phyloP scores from a whole-genome alignment of 2,329 filamentous ascomycete species.

The Cyclaneusma minus region DNA sequence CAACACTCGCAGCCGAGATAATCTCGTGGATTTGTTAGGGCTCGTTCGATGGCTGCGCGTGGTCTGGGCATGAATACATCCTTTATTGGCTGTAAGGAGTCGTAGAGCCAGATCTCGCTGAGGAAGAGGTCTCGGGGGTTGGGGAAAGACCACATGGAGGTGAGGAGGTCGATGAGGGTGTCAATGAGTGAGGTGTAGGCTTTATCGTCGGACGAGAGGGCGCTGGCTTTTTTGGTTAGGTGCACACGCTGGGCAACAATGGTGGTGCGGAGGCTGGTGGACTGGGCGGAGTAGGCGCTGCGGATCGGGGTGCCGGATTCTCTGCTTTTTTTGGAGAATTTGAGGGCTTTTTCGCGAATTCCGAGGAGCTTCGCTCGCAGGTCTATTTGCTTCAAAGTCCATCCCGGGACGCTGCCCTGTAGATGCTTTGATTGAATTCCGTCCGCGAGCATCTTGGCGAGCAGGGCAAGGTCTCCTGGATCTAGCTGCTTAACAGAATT shows the following conservation, averaged over 20 bases:
- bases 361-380: neutral
- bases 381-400: constrained; percentile 10
- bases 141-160: constrained; percentile 24
- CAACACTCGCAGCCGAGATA: constrained; percentile 66
- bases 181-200: constrained; percentile 54
- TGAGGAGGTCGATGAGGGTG: constrained; percentile 32
- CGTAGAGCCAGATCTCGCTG: constrained; percentile 63
- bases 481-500: constrained; percentile 42
- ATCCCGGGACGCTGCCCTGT: constrained; percentile 10
- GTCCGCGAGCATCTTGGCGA: constrained; percentile 27
- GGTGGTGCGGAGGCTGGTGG: constrained; percentile 57
- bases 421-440: constrained; percentile 15
- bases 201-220: constrained; percentile 54
- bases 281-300: constrained; percentile 60
- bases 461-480: constrained; percentile 28
- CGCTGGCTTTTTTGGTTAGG: constrained; percentile 58
- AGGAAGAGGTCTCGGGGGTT: constrained; percentile 35
- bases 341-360: constrained; percentile 29
- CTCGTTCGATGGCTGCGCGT: constrained; percentile 54
- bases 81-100: constrained; percentile 50
- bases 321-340: constrained; percentile 28
- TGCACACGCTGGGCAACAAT: constrained; percentile 71
- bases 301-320: constrained; percentile 37
- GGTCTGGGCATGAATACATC: constrained; percentile 65
- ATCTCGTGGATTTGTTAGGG: constrained; percentile 57